Evolutionary conservation across 1,284 basidiomycete genomes (phyloP).

Genomic region (Sphagnurus paluster): DNA sequence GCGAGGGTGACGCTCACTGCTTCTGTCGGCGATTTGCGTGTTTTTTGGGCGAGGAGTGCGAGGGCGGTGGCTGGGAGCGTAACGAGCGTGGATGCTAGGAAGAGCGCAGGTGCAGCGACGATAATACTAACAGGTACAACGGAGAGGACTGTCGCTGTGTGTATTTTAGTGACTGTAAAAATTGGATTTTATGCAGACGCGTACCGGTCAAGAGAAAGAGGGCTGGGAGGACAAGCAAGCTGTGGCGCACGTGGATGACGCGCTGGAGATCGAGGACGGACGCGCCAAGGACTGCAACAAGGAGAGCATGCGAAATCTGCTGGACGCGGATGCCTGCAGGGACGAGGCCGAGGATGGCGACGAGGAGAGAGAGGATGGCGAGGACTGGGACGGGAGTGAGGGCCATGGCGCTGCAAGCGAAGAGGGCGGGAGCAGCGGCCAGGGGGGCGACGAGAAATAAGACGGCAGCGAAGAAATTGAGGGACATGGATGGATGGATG

Average conservation of each 20-base stretch:
- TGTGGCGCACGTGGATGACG: slow-evolving; percentile 1
- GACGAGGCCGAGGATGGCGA: slow-evolving; percentile 9
- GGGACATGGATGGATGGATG: background rate
- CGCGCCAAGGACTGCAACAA: slow-evolving; percentile 9
- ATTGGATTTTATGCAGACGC: background rate
- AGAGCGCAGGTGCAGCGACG: slow-evolving; percentile 6
- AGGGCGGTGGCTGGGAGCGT: slow-evolving; percentile 11
- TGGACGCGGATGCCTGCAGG: slow-evolving; percentile 8
- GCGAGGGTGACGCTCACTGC: slow-evolving; percentile 2
- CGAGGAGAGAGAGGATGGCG: slow-evolving; percentile 14
- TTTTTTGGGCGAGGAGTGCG: background rate
- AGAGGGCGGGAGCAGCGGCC: slow-evolving; percentile 13
- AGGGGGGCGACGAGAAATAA: slow-evolving; percentile 11
- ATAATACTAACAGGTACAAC: slow-evolving; percentile 7
- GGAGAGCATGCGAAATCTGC: slow-evolving; percentile 11
- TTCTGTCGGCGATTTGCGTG: background rate
- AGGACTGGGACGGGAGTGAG: slow-evolving; percentile 13
- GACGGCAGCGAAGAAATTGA: slow-evolving; percentile 7
- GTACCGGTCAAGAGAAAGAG: slow-evolving; percentile 14
- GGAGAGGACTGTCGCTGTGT: slow-evolving; percentile 16
- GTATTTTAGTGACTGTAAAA: background rate
- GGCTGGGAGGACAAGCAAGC: slow-evolving; percentile 11
- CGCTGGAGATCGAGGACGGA: slow-evolving; percentile 16
- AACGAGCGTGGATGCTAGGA: slow-evolving; percentile 13
- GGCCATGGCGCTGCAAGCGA: slow-evolving; percentile 1